Evolutionary conservation across 2,329 filamentous ascomycete genomes (phyloP).

Genomic region (Fusarium miscanthi): DNA sequence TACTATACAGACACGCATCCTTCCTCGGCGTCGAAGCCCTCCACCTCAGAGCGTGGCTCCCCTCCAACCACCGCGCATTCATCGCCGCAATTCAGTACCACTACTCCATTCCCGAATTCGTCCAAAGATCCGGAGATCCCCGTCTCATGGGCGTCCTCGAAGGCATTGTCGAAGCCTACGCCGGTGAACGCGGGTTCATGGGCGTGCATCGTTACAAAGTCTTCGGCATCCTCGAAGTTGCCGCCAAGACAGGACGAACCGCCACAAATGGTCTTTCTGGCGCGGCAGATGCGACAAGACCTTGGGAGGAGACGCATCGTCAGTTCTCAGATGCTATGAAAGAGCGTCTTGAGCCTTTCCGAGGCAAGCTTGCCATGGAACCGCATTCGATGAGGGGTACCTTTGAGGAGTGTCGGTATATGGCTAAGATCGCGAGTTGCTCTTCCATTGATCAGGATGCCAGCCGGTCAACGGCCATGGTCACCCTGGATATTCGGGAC

Average conservation of each 20-base stretch:
- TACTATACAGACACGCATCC: conserved; percentile 41
- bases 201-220: conserved; percentile 68
- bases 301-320: conserved; percentile 37
- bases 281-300: conserved; percentile 48
- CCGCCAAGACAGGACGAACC: conserved; percentile 63
- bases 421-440: conserved; percentile 57
- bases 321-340: conserved; percentile 41
- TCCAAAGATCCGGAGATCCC: conserved; percentile 60
- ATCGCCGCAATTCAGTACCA: conserved; percentile 66
- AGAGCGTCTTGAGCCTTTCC: conserved; percentile 47
- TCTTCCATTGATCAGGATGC: conserved; percentile 60
- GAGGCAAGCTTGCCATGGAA: conserved; percentile 59
- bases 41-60: conserved; percentile 64
- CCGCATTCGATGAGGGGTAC: conserved; percentile 66
- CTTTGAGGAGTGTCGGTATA: conserved; percentile 65
- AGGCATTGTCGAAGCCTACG: conserved; percentile 66
- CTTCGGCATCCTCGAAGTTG: conserved; percentile 65
- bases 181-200: conserved; percentile 67
- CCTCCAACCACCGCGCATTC: conserved; percentile 65
- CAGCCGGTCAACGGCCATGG: conserved; percentile 58
- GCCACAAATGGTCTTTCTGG: conserved; percentile 65
- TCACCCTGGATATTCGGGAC: conserved; percentile 63
- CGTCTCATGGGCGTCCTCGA: conserved; percentile 64
- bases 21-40: conserved; percentile 64
- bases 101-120: conserved; percentile 64